Conservation (phyloP, 2,329 filamentous ascomycete species). For the Tolypocladium ophioglossoides region DNA sequence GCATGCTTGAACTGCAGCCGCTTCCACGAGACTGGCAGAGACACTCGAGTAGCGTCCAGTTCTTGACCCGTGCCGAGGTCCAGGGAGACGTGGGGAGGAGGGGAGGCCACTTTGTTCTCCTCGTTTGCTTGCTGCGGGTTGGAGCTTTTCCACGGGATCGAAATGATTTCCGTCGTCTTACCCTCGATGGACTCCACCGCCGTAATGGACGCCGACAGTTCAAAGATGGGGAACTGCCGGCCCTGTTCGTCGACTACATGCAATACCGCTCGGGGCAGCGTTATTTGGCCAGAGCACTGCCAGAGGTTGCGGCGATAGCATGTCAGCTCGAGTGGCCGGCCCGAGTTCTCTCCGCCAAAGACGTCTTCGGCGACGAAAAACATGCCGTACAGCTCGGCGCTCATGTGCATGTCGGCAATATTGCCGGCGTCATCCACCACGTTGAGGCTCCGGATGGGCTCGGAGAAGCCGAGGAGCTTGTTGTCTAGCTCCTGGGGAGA, state of each 20-base stretch:
- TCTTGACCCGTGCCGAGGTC: constrained; percentile 50
- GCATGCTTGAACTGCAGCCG: constrained; percentile 91
- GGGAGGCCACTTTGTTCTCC: constrained; percentile 35
- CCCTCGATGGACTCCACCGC: constrained; percentile 89
- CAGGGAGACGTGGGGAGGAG: constrained; percentile 43
- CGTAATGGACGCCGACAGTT: constrained; percentile 72
- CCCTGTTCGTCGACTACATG: constrained; percentile 65
- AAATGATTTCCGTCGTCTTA: constrained; percentile 87
- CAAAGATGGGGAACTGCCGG: constrained; percentile 63
- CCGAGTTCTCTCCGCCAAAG: constrained; percentile 48
- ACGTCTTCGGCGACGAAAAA: constrained; percentile 80
- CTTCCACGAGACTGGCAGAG: constrained; percentile 85
- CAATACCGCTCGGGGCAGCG: constrained; percentile 60
- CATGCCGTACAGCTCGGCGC: constrained; percentile 75
- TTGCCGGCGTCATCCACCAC: constrained; percentile 57
- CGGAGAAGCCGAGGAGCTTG: constrained; percentile 66
- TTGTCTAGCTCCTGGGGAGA: constrained; percentile 51
- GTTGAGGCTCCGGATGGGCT: constrained; percentile 47
- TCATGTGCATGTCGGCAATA: constrained; percentile 53
- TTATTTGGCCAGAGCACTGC: constrained; percentile 84
- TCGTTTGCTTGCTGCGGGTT: constrained; percentile 38
- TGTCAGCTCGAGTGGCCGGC: constrained; percentile 67
- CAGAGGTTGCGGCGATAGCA: constrained; percentile 94
- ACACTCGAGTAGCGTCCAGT: constrained; percentile 70
- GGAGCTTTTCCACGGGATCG: constrained; percentile 87